phyloP scores from a whole-genome alignment of 805 yeast genomes.

The Debaryomyces tyrocola region DNA sequence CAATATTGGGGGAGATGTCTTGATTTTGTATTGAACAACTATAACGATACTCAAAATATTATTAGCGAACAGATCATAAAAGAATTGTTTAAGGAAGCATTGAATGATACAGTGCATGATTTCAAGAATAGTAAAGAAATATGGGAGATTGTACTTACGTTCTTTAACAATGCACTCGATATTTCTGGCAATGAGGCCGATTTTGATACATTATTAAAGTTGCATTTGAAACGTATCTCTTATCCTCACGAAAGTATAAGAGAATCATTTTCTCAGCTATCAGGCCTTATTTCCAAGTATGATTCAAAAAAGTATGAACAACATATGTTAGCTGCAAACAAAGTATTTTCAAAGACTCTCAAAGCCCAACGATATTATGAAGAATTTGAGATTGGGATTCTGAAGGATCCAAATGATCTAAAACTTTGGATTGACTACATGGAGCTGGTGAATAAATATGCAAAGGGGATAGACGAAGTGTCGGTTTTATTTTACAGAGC shows the following conservation, averaged over 20 bases:
- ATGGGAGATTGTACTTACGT: conserved; percentile 16
- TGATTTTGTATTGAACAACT: conserved; percentile 8
- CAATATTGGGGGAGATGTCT: conserved; percentile 21
- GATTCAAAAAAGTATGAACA: conserved; percentile 28
- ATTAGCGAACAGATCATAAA: conserved; percentile 5
- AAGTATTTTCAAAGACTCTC: conserved; percentile 28
- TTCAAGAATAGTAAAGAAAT: conserved; percentile 17
- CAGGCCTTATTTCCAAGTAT: conserved; percentile 37
- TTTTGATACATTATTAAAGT: conserved; percentile 17
- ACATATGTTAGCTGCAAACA: conserved; percentile 37
- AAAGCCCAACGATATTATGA: conserved; percentile 32
- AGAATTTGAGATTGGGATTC: conserved; percentile 27
- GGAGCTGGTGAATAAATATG: conserved; percentile 22
- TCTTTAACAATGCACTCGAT: conserved; percentile 5
- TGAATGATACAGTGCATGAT: conserved; percentile 24
- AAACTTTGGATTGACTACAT: conserved; percentile 35
- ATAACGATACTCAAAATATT: conserved; percentile 1
- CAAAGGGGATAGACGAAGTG: conserved; percentile 9
- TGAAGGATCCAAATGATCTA: conserved; percentile 13
- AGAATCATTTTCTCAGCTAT: conserved; percentile 38
- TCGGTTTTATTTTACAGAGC: conserved; percentile 33
- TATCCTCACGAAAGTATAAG: conserved; percentile 44
- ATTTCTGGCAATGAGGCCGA: conserved; percentile 8
- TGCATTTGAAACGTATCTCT: conserved; percentile 31
- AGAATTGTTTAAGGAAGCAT: conserved; percentile 16